phyloP scores from a whole-genome alignment of 139 green algal genomes.

The Pleodorina starrii region DNA sequence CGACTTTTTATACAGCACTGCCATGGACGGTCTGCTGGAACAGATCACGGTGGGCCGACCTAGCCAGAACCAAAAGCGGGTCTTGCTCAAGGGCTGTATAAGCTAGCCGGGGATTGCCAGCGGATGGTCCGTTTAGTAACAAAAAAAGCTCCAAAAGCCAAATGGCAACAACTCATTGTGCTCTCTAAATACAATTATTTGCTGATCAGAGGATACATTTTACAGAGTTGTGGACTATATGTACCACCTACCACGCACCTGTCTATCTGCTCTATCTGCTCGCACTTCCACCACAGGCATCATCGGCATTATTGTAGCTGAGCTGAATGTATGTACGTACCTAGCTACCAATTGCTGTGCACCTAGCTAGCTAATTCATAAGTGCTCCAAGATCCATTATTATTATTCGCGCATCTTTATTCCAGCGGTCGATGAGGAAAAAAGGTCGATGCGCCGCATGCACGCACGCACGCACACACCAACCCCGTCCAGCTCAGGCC shows the following conservation, averaged over 20 bases:
- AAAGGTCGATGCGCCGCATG: too few relatives aligned
- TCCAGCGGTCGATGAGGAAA: too few relatives aligned
- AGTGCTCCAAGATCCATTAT: neutral
- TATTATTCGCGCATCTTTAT: neutral
- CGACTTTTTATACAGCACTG: neutral
- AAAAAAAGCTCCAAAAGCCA: neutral
- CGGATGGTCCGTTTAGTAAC: neutral
- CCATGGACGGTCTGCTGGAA: neutral
- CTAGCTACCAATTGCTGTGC: neutral
- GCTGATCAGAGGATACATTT: neutral
- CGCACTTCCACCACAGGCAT: neutral
- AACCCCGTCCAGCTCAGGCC: too few relatives aligned
- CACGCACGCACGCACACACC: too few relatives aligned
- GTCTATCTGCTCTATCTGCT: neutral
- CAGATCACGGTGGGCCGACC: neutral
- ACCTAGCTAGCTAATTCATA: neutral
- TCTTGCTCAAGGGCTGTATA: neutral
- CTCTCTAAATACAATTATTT: neutral
- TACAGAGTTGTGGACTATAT: neutral
- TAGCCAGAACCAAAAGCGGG: neutral
- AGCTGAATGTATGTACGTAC: neutral
- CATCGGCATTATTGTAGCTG: neutral
- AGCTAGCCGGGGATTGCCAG: neutral
- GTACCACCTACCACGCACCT: neutral
- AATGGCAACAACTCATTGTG: neutral